A percentile compares a stretch with the other conserved stretches of the same genome.
phyloP scores from a whole-genome alignment of 331 rosid genomes.

The Prunus yedoensis region DNA sequence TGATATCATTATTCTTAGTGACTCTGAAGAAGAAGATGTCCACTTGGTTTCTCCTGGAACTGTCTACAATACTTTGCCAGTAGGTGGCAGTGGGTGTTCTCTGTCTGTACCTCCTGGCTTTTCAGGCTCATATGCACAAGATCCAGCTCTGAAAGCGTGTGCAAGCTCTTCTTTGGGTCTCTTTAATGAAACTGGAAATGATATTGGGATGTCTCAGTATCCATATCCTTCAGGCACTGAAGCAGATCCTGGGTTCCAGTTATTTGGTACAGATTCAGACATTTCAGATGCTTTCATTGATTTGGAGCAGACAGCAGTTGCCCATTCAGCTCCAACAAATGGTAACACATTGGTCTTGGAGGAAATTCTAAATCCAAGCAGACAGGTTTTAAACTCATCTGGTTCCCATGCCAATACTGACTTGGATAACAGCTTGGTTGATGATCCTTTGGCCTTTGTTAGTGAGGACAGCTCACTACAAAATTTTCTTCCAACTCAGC shows the following conservation, averaged over 20 bases:
- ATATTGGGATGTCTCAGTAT: constrained; percentile 2
- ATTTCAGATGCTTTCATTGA: constrained; percentile 23
- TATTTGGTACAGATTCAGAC: constrained; percentile 20
- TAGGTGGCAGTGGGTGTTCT: neutral
- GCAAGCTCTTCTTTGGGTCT: constrained; percentile 13
- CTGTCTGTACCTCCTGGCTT: constrained; percentile 2
- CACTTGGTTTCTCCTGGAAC: constrained; percentile 13
- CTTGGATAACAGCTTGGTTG: constrained; percentile 19
- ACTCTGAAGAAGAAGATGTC: constrained; percentile 24
- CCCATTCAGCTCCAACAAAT: neutral
- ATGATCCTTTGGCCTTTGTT: constrained; percentile 9
- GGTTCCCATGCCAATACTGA: neutral
- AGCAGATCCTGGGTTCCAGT: constrained; percentile 16
- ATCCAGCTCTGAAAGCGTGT: neutral
- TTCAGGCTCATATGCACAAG: constrained; percentile 4
- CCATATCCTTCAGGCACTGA: constrained; percentile 2
- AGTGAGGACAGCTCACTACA: constrained; percentile 12
- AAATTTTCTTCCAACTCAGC: constrained; percentile 20
- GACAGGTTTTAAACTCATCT: constrained; percentile 17
- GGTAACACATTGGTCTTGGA: constrained; percentile 7
- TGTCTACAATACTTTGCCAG: constrained; percentile 2
- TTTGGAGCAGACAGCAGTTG: constrained; percentile 15
- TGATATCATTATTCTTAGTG: constrained; percentile 20
- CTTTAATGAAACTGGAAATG: constrained; percentile 3
- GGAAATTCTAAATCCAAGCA: constrained; percentile 1